Evolutionary conservation across 1,284 basidiomycete species (phyloP).

Genomic region (Cutaneotrichosporon sp.): DNA sequence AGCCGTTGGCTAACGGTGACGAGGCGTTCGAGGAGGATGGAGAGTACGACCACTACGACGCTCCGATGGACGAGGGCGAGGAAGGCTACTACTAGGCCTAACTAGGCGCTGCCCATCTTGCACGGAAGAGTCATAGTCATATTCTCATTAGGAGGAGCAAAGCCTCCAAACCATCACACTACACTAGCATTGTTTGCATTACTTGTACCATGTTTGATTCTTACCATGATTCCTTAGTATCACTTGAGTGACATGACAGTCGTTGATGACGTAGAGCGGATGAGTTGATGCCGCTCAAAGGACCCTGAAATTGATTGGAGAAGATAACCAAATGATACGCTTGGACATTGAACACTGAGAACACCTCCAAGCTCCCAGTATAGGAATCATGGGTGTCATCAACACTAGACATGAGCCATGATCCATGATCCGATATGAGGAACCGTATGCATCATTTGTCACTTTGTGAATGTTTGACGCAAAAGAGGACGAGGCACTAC

Average conservation of each 20-base stretch:
- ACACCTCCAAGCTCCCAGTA: no score
- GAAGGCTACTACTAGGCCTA: slow-evolving; percentile 2
- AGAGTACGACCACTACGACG: slow-evolving; percentile 14
- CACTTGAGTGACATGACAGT: no score
- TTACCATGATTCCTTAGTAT: no score
- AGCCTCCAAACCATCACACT: background rate
- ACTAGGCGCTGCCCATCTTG: background rate
- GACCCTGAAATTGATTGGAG: no score
- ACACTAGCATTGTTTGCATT: slow-evolving; percentile 3
- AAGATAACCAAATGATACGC: no score
- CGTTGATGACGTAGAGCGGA: no score
- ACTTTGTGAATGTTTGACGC: background rate
- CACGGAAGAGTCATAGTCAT: background rate
- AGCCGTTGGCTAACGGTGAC: slow-evolving; percentile 7
- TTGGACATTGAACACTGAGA: no score
- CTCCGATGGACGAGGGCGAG: slow-evolving; percentile 2
- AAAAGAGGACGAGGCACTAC: background rate
- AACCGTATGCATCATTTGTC: background rate
- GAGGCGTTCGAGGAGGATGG: slow-evolving; percentile 13
- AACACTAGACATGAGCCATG: background rate
- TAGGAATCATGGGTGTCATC: no score
- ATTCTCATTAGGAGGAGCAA: background rate
- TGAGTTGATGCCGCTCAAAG: no score
- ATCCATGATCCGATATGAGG: background rate
- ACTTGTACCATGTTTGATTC: background rate